phyloP scores from a whole-genome alignment of 495 filamentous ascomycete species.

The Lasiosphaeris hirsuta region DNA sequence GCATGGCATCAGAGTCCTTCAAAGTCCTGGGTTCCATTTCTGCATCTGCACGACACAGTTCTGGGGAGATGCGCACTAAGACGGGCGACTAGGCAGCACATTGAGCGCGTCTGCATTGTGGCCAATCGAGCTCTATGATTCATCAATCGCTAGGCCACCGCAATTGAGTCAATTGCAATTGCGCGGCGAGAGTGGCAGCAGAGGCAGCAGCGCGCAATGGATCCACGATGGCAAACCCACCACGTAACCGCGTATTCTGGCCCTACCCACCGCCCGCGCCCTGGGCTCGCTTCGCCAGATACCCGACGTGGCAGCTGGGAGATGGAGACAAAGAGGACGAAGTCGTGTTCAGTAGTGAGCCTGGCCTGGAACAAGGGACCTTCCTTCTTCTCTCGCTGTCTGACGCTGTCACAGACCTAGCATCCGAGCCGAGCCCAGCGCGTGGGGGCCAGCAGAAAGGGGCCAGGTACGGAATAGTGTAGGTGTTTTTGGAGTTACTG shows the following conservation, averaged over 20 bases:
- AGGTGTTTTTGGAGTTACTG: not conserved
- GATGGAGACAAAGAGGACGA: not conserved
- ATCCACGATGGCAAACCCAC: conserved; percentile 14
- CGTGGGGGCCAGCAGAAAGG: not conserved
- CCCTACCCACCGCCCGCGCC: not conserved
- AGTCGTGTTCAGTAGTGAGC: not conserved
- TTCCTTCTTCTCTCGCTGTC: too few species aligned
- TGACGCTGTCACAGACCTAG: not conserved
- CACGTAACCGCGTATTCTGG: conserved; percentile 1
- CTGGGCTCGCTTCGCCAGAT: not conserved
- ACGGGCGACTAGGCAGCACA: conserved; percentile 16
- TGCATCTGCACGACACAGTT: too few species aligned
- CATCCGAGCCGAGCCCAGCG: not conserved
- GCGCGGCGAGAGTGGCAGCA: conserved; percentile 10
- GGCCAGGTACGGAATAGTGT: not conserved
- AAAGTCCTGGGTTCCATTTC: too few species aligned
- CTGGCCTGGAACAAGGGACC: too few species aligned
- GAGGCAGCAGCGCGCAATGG: not conserved
- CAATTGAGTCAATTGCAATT: conserved; percentile 21
- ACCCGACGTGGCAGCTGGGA: not conserved
- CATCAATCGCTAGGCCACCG: conserved; percentile 16
- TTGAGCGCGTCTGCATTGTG: not conserved
- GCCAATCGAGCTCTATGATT: conserved; percentile 16
- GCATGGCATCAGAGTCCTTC: too few species aligned
- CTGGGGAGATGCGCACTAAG: not conserved